A percentile compares a stretch with the other conserved stretches of the same genome.
Conservation (phyloP, 106 monocot species). For the Dendrobium catenatum region DNA sequence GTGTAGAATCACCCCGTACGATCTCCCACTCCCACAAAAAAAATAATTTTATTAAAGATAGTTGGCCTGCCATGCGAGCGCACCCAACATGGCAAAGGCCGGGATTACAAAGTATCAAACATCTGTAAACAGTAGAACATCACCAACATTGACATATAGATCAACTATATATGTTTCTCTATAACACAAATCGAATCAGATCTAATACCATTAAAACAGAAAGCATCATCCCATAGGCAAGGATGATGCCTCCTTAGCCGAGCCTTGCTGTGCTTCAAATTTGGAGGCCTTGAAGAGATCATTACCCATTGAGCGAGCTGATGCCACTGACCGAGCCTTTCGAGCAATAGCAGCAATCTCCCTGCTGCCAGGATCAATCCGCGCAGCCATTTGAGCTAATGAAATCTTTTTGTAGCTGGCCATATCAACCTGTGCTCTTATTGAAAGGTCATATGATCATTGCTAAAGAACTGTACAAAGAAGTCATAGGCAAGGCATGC, state of each 20-base stretch:
- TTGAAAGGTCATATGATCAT: too few species aligned
- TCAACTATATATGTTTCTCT: neutral
- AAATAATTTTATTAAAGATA: slow-evolving; percentile 12
- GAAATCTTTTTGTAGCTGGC: slow-evolving; percentile 55
- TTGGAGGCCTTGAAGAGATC: slow-evolving; percentile 39
- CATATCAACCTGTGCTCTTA: too few species aligned
- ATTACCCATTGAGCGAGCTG: slow-evolving; percentile 46
- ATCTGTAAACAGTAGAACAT: neutral
- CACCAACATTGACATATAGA: neutral
- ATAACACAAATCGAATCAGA: neutral
- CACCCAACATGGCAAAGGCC: slow-evolving; percentile 55
- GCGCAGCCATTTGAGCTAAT: slow-evolving; percentile 35
- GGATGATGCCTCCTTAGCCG: slow-evolving; percentile 12
- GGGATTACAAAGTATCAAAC: neutral
- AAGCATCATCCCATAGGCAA: neutral
- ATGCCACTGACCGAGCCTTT: slow-evolving; percentile 24
- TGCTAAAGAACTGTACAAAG: too few species aligned
- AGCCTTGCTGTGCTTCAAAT: slow-evolving; percentile 35
- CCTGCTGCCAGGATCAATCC: slow-evolving; percentile 45
- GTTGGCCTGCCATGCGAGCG: slow-evolving; percentile 48
- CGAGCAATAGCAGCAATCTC: slow-evolving; percentile 26
- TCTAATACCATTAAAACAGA: neutral
- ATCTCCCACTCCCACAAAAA: neutral
- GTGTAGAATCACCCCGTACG: slow-evolving; percentile 29
- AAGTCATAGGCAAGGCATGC: too few species aligned